Base-by-base conservation (phyloP, 202 grass and related monocot genomes). In the Panicum virgatum region DNA sequence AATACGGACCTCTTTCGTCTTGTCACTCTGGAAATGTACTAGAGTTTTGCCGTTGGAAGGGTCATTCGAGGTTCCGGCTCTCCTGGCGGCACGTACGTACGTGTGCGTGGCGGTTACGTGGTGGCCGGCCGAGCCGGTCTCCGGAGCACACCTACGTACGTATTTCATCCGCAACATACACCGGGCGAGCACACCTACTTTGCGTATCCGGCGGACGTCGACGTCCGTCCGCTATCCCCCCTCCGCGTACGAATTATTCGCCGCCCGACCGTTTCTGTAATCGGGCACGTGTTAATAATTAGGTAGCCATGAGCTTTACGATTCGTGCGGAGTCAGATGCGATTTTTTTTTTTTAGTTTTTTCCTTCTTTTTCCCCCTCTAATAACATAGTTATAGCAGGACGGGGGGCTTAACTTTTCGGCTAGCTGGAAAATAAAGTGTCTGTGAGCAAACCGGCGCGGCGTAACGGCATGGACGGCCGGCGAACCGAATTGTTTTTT, bases 151-250 rank as follows among this genome's bases (percentile, higher is more conserved):
- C n/a, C n/a, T n/a, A n/a, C n/a, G n/a, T n/a, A n/a, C 70, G 87
- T 85, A 82, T 81, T 81, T 72, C 57, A 42, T 77, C 82, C 82
- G 87, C 23, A 89, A 89, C 72, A 66, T 76, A 29, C 37, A 84
- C 82, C 23, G 10, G n/a, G n/a, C n/a, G n/a, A n/a, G n/a, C n/a
- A n/a, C n/a, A n/a, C n/a, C n/a, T n/a, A n/a, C n/a, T n/a, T n/a
- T n/a, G n/a, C n/a, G 76, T 85, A 81, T 85, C 61, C 20, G 36
- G 3, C n/a, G 20, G 54, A 71, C 18, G 77, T 57, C 25, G 77
- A 80, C 75, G 75, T 53, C 30, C 32, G 20, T 12, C 27, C 18
- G 12, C 12, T 13, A 10, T 12, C 11, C 10, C n/a, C 6, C 26
- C 29, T 66, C 6, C 50, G 22, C 7, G 43, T 64, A 5, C 40